Conservation (phyloP, 306 rosid genomes). For the Citrullus mucosospermus region DNA sequence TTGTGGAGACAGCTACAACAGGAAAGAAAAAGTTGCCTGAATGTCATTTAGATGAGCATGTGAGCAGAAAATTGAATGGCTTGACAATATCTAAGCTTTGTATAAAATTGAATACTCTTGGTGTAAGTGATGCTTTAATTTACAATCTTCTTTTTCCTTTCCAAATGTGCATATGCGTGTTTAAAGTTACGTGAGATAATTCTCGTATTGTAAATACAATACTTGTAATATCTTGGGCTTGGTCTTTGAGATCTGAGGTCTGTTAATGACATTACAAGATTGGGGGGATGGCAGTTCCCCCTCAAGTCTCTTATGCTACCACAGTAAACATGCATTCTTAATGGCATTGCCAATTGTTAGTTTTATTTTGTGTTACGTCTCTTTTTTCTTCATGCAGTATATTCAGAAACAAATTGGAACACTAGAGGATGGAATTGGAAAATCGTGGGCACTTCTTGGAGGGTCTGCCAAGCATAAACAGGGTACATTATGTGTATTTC, state of each 20-base stretch:
- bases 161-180: neutral
- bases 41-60: constrained; percentile 26
- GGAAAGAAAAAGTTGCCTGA: constrained; percentile 33
- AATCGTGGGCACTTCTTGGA: constrained; percentile 30
- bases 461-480: constrained; percentile 8
- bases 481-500: constrained; percentile 15
- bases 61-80: constrained; percentile 22
- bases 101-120: constrained; percentile 36
- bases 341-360: neutral
- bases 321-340: neutral
- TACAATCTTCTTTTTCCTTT: neutral
- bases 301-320: neutral
- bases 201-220: neutral
- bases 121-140: constrained; percentile 23
- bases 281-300: neutral
- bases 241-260: neutral
- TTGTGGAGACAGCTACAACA: constrained; percentile 22
- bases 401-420: constrained; percentile 29
- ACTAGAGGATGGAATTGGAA: constrained; percentile 35
- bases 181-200: neutral
- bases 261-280: neutral
- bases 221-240: neutral
- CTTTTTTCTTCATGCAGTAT: constrained; percentile 28
- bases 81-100: constrained; percentile 41
- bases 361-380: neutral